Percentiles rank a stretch among this genome's conserved stretches.
Evolutionary conservation across 202 grass and related monocot species (phyloP).

Genomic region (Saccharum hybrid): DNA sequence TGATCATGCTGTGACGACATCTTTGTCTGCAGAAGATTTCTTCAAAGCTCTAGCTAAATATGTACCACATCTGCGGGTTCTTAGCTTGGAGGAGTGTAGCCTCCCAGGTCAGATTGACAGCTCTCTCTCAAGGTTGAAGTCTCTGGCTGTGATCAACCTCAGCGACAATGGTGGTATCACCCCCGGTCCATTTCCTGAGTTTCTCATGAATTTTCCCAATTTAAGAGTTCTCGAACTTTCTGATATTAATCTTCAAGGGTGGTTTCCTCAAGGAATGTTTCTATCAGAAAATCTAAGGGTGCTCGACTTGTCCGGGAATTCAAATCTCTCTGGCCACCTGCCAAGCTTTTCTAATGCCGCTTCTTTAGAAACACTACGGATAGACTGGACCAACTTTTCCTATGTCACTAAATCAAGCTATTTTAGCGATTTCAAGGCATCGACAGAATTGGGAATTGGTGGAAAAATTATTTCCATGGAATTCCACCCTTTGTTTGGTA

Average conservation of each 20-base stretch:
- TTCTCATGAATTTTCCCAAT: constrained; percentile 38
- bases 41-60: neutral
- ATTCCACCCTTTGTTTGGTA: neutral
- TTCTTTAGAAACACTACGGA: constrained; percentile 26
- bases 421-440: neutral
- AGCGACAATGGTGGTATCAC: neutral
- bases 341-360: neutral
- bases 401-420: neutral
- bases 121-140: constrained; percentile 32
- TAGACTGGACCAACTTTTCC: constrained; percentile 11
- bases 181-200: constrained; percentile 17
- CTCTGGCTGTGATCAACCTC: constrained; percentile 33
- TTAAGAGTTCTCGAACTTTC: constrained; percentile 27
- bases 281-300: constrained; percentile 26
- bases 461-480: neutral
- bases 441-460: neutral
- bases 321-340: constrained; percentile 15
- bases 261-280: constrained; percentile 27
- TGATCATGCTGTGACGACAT: neutral
- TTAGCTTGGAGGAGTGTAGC: neutral
- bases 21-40: neutral
- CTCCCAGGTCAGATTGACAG: constrained; percentile 26
- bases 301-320: constrained; percentile 39
- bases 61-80: constrained; percentile 30
- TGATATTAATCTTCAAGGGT: constrained; percentile 6